phyloP scores from a whole-genome alignment of 257 asterid species.

The Solanum rostratum region DNA sequence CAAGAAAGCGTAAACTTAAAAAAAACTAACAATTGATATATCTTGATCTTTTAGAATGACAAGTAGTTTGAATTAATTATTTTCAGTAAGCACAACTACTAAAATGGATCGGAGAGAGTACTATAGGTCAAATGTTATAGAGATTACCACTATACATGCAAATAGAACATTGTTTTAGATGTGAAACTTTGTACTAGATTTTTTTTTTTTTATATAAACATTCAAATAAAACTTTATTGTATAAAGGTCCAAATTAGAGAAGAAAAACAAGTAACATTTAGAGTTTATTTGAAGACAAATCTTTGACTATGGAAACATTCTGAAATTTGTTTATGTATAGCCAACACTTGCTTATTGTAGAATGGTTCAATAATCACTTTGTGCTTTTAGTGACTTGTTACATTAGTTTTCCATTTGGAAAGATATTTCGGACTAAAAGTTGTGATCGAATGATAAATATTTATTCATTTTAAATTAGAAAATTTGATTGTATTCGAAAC shows the following conservation, averaged over 20 bases:
- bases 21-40: neutral
- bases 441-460: neutral
- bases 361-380: neutral
- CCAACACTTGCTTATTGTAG: neutral
- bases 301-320: conserved; percentile 7
- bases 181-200: neutral
- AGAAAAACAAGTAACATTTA: neutral
- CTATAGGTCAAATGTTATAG: neutral
- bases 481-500: neutral
- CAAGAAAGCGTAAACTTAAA: neutral
- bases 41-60: neutral
- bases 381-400: neutral
- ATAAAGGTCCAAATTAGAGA: neutral
- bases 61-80: fast-evolving
- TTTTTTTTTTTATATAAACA: neutral
- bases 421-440: fast-evolving
- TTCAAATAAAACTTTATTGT: neutral
- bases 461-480: neutral
- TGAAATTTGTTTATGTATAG: neutral
- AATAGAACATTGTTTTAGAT: neutral
- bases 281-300: neutral
- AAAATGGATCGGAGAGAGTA: neutral
- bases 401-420: neutral
- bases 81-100: neutral
- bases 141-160: neutral